Percentiles rank a stretch among this genome's conserved stretches.
phyloP scores from a whole-genome alignment of 345 rosid species.

The Brassica rapa region DNA sequence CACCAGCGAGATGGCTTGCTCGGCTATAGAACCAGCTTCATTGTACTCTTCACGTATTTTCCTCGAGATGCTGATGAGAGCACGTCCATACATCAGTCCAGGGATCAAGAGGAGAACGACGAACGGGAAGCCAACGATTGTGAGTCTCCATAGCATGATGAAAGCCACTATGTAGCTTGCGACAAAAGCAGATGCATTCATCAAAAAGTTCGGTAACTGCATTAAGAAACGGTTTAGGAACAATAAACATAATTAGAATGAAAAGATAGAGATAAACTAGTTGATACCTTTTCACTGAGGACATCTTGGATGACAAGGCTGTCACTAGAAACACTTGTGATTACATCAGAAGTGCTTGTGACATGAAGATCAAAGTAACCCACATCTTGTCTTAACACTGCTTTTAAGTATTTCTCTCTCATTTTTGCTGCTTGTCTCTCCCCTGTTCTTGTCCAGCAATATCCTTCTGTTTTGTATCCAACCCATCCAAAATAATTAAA shows the following conservation, averaged over 20 bases:
- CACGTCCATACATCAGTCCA: constrained; percentile 81
- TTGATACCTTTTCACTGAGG: constrained; percentile 81
- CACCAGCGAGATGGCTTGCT: constrained; percentile 74
- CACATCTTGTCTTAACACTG: constrained; percentile 91
- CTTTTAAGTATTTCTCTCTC: constrained; percentile 81
- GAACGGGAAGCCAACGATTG: constrained; percentile 77
- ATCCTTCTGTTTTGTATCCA: constrained; percentile 56
- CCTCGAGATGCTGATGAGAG: constrained; percentile 75
- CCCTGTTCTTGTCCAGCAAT: constrained; percentile 92
- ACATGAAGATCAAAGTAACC: constrained; percentile 83
- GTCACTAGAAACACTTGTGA: constrained; percentile 85
- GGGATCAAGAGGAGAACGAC: constrained; percentile 83
- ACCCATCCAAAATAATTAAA: neutral
- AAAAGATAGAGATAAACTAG: neutral
- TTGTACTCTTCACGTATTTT: constrained; percentile 87
- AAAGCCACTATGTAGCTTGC: constrained; percentile 87
- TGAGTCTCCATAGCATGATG: constrained; percentile 79
- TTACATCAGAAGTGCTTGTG: constrained; percentile 85
- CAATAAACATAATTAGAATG: neutral
- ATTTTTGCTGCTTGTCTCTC: constrained; percentile 79
- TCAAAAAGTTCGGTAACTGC: constrained; percentile 78
- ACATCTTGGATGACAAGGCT: constrained; percentile 92
- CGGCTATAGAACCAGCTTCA: constrained; percentile 80
- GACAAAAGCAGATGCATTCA: constrained; percentile 73
- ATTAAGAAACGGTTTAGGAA: constrained; percentile 46